Evolutionary conservation across 1,139 yeast genomes (phyloP).

Genomic region (Suhomyces kunorum): DNA sequence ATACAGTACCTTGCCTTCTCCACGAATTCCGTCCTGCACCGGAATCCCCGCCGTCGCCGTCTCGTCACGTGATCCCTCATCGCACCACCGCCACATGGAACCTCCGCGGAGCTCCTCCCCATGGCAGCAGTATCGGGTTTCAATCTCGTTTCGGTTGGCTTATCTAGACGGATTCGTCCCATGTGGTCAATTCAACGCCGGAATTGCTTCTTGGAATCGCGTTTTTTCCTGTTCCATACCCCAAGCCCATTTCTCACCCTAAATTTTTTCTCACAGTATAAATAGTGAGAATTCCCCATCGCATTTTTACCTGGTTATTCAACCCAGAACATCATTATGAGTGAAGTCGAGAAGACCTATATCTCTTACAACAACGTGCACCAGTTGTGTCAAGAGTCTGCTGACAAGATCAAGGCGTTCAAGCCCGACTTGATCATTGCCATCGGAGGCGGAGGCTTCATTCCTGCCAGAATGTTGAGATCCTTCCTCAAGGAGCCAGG

Average conservation of each 20-base stretch:
- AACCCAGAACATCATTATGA: constrained; percentile 14
- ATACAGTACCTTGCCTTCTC: too few species aligned
- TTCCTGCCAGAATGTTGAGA: constrained; percentile 93
- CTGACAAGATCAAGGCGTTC: constrained; percentile 61
- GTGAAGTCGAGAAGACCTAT: constrained; percentile 61
- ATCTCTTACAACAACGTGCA: constrained; percentile 91
- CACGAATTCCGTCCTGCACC: too few species aligned
- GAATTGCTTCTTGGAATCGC: too few species aligned
- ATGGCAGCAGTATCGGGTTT: too few species aligned
- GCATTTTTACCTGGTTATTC: constrained; percentile 6
- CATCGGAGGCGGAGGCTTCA: constrained; percentile 92
- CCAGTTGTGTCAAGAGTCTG: constrained; percentile 86
- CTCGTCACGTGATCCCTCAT: constrained; percentile 1
- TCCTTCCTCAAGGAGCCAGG: constrained; percentile 87
- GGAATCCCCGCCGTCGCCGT: not conserved
- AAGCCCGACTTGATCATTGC: constrained; percentile 90
- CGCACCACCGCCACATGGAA: constrained; percentile 1
- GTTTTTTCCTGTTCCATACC: too few species aligned
- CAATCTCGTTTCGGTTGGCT: too few species aligned
- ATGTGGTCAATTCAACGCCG: too few species aligned
- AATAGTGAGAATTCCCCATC: constrained; percentile 5
- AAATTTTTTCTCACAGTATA: constrained; percentile 9
- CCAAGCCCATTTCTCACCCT: not conserved
- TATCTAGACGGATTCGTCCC: too few species aligned
- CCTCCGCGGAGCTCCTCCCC: constrained; percentile 5